Evolutionary conservation across 192 early-diverging fungal genomes (phyloP).

Genomic region (Mortierella alpina): DNA sequence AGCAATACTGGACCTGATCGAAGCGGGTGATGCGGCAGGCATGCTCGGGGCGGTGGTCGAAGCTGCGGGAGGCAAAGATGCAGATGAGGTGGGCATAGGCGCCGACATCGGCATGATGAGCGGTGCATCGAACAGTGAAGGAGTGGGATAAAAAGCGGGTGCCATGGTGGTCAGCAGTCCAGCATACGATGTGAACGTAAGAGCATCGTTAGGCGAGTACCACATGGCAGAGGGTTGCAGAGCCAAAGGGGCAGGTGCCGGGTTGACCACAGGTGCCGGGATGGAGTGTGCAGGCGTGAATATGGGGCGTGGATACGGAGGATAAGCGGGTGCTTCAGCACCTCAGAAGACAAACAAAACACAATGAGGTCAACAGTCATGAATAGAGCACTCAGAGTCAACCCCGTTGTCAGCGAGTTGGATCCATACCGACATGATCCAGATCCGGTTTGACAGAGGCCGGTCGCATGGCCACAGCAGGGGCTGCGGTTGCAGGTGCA

Average conservation of each 20-base stretch:
- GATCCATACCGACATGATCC: no score
- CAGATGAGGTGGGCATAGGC: not conserved
- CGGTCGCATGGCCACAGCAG: not conserved
- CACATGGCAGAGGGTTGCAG: not conserved
- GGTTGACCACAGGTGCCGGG: not conserved
- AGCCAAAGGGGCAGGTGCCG: not conserved
- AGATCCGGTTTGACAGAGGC: no score
- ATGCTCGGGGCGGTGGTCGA: not conserved
- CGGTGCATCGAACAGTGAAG: not conserved
- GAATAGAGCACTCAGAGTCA: no score
- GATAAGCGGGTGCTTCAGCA: not conserved
- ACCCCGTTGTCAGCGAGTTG: no score
- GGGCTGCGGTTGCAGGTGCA: not conserved
- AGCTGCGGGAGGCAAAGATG: not conserved
- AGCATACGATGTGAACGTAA: constrained; percentile 43
- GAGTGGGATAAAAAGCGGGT: constrained; percentile 31
- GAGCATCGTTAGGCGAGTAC: constrained; percentile 14
- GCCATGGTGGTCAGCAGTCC: constrained; percentile 24
- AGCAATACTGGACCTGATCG: not conserved
- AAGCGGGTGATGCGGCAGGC: not conserved
- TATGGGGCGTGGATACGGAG: not conserved
- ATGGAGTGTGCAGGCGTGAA: not conserved
- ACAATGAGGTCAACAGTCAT: no score
- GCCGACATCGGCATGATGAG: not conserved
- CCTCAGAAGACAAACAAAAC: no score